Evolutionary conservation across 2,329 filamentous ascomycete genomes (phyloP), one percentile per base, ranked within the genome.

Genomic region (Ceratocystis variospora): DNA sequence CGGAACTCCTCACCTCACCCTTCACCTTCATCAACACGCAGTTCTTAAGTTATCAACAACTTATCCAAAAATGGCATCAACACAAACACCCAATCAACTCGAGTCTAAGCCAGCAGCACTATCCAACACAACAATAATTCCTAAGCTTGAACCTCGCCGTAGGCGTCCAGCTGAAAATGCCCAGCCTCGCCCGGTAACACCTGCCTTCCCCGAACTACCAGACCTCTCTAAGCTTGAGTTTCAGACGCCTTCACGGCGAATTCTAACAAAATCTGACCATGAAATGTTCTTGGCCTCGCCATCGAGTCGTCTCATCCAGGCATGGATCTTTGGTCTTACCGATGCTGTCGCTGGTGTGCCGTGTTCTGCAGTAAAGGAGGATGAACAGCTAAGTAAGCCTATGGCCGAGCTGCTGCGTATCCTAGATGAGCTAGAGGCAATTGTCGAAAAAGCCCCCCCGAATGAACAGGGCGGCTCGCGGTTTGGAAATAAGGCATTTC

Each of bases 401-500:
- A 78, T 95, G 65, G 78, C 78, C 67, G 80, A 82, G 15, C 83
- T 97, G 41, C 75, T 95, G 48, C 73, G 75, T 17, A 84, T 96
- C 22, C 80, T 99, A 10, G 81, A 87, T 44, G 81, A 86, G 65
- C 83, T 88, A 7, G 85, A 90, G 64, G 75, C 78, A 4, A 79
- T 93, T 0, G 80, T 96, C 4, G 77, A 80, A 15, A 77, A 81
- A 63, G 86, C 87, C 64, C 94, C 94, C 0, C 87, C 94, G 0
- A 82, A 93, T 70, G 91, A 97, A 69, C 89, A 92, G 61, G 87
- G 85, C 37, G 91, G 91, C 59, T 96, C 91, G 7, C 83, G 94
- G 31, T 99, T 99, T 74, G 95, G 94, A 61, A 99, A 99, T 77
- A 92, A 91, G 70, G 85, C 88, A 1, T 99, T 99, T 77, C 85